These are phyloP conservation scores for Nannochloropsis salina DNA, from an alignment of 108 stramenopile genomes.

Conservation along the genomic window DNA sequence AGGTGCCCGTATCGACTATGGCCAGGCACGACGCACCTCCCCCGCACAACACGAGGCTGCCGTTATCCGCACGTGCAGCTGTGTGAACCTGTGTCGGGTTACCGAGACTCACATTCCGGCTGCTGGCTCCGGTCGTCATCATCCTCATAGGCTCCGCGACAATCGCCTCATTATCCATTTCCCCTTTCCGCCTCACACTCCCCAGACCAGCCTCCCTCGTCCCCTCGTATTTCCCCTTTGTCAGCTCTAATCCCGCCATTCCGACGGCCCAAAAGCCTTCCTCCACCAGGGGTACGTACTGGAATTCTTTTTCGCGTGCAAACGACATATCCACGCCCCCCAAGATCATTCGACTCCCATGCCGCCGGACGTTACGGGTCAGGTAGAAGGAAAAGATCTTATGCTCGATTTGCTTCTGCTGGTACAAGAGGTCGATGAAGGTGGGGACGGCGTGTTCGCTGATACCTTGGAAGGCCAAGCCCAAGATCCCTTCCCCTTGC, in stretches of 20 bases:
- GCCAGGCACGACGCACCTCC: neutral
- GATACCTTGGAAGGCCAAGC: neutral
- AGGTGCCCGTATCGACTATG: neutral
- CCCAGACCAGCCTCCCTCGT: neutral
- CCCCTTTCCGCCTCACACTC: neutral
- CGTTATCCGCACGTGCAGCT: neutral
- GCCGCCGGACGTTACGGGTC: neutral
- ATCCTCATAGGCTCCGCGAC: neutral
- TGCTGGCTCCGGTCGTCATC: neutral
- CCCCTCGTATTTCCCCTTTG: neutral
- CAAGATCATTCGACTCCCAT: slow-evolving; percentile 7
- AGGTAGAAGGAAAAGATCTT: slow-evolving; percentile 3
- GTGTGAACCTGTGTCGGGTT: neutral
- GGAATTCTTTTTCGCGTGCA: slow-evolving; percentile 1
- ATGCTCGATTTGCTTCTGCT: neutral
- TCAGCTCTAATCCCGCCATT: neutral
- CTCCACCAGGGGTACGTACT: neutral
- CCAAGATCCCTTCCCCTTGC: neutral
- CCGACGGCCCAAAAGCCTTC: neutral
- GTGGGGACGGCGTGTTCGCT: neutral
- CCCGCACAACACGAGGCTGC: neutral
- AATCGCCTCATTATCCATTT: neutral
- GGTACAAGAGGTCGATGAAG: slow-evolving; percentile 12
- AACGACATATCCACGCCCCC: neutral
- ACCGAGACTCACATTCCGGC: neutral